Percentiles rank a stretch among this genome's conserved stretches.
Evolutionary conservation across 2,329 filamentous ascomycete species (phyloP).

Genomic region (Zymoseptoria tritici): DNA sequence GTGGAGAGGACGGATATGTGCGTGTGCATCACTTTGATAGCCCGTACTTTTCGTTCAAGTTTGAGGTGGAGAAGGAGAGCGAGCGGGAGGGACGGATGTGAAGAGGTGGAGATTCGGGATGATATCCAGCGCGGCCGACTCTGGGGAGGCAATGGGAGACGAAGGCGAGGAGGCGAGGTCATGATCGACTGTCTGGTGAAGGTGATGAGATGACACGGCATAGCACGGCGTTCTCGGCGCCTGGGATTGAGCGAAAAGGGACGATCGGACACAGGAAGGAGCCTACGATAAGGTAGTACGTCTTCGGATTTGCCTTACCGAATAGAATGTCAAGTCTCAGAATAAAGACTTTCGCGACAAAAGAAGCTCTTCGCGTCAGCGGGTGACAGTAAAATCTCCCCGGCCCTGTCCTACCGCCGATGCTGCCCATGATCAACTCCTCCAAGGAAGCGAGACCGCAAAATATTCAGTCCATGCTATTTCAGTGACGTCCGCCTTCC

Average conservation of each 20-base stretch:
- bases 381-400: too few species aligned
- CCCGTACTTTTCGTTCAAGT: constrained; percentile 96
- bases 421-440: too few species aligned
- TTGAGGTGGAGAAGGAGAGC: constrained; percentile 90
- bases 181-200: constrained; percentile 10
- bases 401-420: too few species aligned
- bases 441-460: too few species aligned
- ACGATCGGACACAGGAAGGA: not conserved
- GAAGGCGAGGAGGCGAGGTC: not conserved
- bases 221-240: constrained; percentile 35
- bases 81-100: constrained; percentile 19
- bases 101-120: not conserved
- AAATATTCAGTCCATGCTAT: too few species aligned
- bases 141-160: not conserved
- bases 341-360: too few species aligned
- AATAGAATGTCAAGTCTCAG: too few species aligned
- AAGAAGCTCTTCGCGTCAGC: too few species aligned
- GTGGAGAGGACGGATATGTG: constrained; percentile 97
- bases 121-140: not conserved
- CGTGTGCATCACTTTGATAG: constrained; percentile 98
- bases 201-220: constrained; percentile 23
- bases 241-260: not conserved
- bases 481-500: too few species aligned
- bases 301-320: too few species aligned
- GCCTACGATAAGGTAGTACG: too few species aligned